A percentile compares a stretch with the other conserved stretches of the same genome.
phyloP scores from a whole-genome alignment of 2,329 filamentous ascomycete genomes.

The Ophiostoma fasciatum region DNA sequence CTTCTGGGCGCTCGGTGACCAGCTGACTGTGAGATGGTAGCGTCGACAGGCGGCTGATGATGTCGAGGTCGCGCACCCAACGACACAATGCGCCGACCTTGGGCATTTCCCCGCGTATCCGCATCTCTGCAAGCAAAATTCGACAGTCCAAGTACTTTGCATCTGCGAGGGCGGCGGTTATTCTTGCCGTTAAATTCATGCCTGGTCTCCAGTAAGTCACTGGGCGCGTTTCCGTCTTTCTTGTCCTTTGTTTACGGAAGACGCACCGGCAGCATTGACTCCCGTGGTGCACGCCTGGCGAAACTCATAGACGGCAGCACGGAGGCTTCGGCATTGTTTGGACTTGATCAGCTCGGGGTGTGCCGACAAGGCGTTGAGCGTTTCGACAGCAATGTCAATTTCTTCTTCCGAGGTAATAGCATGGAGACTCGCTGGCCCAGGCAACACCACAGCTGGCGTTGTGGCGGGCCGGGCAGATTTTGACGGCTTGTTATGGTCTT shows the following conservation, averaged over 20 bases:
- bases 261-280: slow-evolving; percentile 37
- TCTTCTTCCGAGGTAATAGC: slow-evolving; percentile 47
- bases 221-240: background rate
- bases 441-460: slow-evolving; percentile 18
- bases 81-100: slow-evolving; percentile 55
- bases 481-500: background rate
- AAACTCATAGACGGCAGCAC: slow-evolving; percentile 54
- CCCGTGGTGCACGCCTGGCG: slow-evolving; percentile 54
- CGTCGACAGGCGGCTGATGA: slow-evolving; percentile 50
- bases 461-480: slow-evolving; percentile 14
- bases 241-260: background rate
- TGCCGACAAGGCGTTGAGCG: slow-evolving; percentile 39
- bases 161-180: slow-evolving; percentile 51
- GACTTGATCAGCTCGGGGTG: slow-evolving; percentile 52
- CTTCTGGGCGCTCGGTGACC: slow-evolving; percentile 25
- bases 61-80: slow-evolving; percentile 58
- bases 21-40: slow-evolving; percentile 29
- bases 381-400: slow-evolving; percentile 52
- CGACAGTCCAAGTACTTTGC: slow-evolving; percentile 50
- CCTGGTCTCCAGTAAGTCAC: slow-evolving; percentile 24
- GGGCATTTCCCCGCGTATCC: slow-evolving; percentile 47
- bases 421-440: slow-evolving; percentile 34
- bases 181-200: slow-evolving; percentile 49
- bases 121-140: slow-evolving; percentile 55
- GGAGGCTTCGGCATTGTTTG: slow-evolving; percentile 50